Conservation (phyloP, 1,284 basidiomycete genomes). For the Leccinum angustisporum region DNA sequence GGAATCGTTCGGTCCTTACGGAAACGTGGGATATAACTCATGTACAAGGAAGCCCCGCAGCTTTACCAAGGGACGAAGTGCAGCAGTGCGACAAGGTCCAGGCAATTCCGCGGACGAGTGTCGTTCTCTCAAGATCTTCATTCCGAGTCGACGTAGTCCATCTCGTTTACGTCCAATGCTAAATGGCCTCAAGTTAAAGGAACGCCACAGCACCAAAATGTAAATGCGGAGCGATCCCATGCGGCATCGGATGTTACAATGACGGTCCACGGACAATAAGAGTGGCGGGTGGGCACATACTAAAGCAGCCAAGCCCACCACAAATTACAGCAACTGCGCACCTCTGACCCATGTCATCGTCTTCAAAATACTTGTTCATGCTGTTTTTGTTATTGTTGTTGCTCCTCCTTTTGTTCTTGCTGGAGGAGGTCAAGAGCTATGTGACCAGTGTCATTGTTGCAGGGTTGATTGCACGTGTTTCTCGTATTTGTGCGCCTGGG, state of each 20-base stretch:
- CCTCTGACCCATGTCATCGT: conserved; percentile 14
- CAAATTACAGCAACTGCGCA: neutral
- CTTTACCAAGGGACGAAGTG: neutral
- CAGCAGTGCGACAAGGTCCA: neutral
- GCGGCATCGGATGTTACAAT: conserved; percentile 4
- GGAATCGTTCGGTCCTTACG: no score
- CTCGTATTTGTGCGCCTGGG: conserved; percentile 6
- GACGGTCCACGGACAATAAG: neutral
- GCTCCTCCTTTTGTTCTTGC: neutral
- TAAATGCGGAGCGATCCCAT: neutral
- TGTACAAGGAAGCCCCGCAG: neutral
- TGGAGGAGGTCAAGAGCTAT: conserved; percentile 2
- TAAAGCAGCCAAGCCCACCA: conserved; percentile 6
- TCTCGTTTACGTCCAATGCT: neutral
- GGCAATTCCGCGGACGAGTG: neutral
- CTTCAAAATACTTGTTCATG: conserved; percentile 16
- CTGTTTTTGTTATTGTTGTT: conserved; percentile 18
- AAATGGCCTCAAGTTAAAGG: neutral
- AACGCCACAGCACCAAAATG: neutral
- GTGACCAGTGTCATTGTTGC: neutral
- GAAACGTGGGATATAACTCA: neutral
- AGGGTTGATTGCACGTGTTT: conserved; percentile 20
- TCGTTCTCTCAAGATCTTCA: neutral
- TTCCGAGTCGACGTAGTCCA: neutral
- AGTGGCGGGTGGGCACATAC: neutral